Evolutionary conservation across 1,284 basidiomycete species (phyloP), one percentile per base, ranked within the genome.

Genomic region (Leccinum fallax): DNA sequence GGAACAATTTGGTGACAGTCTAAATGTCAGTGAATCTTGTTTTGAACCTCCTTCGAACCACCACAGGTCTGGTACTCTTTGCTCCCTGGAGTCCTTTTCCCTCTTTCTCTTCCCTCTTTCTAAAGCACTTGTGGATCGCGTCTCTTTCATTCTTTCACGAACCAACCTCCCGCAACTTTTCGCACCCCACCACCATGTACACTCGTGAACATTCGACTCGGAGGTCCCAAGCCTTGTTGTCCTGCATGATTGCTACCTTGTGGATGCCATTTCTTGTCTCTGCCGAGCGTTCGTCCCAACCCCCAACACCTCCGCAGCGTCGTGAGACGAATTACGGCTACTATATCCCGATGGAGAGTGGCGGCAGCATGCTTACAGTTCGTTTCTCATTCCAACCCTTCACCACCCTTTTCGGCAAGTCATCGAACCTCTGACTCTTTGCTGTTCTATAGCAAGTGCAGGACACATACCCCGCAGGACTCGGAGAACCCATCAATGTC

Each of bases 401-500:
- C 55, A 24, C 40, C 30, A 28, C 32, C 38, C 38, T 15, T 28
- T 30, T 30, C 57, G 3, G 30, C 4, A 40, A 5, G 21, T 15
- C 57, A 49, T 46, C 51, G 21, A 46, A 15, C 53, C 38, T 59
- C 57, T 53, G 63, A 43, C 26, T 13, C 24, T 30, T 2, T 34
- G 34, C 34, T 1, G 43, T 40, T 34, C 46, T 51, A 2, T 65
- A 88, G 86, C 71, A 79, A 71, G 82, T 90, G 26, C 79, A 84
- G 59, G 72, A 79, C 38, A 90, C 94, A 19, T 88, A 81, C 69
- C 91, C 93, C 15, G 71, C 79, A 56, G 92, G 93, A 8, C 84
- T 92, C 59, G 92, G 93, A 48, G 96, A 98, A 77, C 96, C 95
- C 3, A 77, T 98, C 61, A 98, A 98, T 68, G 82, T 85, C 60